Percentiles rank a stretch among this genome's conserved stretches.
Evolutionary conservation across 2,329 filamentous ascomycete species (phyloP).

Genomic region (Periconia sp.): DNA sequence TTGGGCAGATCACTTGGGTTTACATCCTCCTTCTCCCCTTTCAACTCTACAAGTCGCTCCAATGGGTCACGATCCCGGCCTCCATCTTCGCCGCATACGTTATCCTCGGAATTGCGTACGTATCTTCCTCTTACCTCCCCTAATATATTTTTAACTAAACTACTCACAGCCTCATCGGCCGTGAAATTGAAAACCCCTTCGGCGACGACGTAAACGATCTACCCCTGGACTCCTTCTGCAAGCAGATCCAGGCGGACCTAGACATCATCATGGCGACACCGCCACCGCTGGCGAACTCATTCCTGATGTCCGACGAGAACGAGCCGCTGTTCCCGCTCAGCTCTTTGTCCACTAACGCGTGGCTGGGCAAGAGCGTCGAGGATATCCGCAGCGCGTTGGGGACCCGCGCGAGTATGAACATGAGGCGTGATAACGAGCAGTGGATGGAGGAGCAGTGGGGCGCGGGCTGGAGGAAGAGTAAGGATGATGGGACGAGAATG

Average conservation of each 20-base stretch:
- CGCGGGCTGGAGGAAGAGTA: neutral
- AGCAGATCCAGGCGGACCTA: constrained; percentile 71
- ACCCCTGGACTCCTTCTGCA: constrained; percentile 68
- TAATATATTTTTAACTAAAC: neutral
- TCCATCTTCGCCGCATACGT: constrained; percentile 74
- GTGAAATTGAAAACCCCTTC: constrained; percentile 84
- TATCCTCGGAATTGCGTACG: constrained; percentile 69
- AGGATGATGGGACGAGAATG: neutral
- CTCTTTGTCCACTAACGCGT: constrained; percentile 34
- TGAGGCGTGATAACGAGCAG: constrained; percentile 1
- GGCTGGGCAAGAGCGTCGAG: constrained; percentile 38
- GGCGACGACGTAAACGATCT: constrained; percentile 79
- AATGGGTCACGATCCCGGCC: constrained; percentile 76
- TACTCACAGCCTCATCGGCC: constrained; percentile 62
- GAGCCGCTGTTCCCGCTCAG: constrained; percentile 58
- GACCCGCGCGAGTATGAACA: constrained; percentile 25
- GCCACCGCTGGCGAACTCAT: constrained; percentile 54
- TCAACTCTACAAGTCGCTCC: constrained; percentile 66
- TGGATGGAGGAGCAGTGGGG: constrained; percentile 2
- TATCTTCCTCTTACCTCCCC: constrained; percentile 2
- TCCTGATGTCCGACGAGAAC: constrained; percentile 52
- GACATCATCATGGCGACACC: constrained; percentile 68
- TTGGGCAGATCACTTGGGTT: constrained; percentile 81
- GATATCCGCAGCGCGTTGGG: constrained; percentile 46
- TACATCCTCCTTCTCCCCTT: constrained; percentile 81